These are phyloP conservation scores for Kuraishia capsulata DNA, from an alignment of 805 yeast species.

Conservation along the genomic window DNA sequence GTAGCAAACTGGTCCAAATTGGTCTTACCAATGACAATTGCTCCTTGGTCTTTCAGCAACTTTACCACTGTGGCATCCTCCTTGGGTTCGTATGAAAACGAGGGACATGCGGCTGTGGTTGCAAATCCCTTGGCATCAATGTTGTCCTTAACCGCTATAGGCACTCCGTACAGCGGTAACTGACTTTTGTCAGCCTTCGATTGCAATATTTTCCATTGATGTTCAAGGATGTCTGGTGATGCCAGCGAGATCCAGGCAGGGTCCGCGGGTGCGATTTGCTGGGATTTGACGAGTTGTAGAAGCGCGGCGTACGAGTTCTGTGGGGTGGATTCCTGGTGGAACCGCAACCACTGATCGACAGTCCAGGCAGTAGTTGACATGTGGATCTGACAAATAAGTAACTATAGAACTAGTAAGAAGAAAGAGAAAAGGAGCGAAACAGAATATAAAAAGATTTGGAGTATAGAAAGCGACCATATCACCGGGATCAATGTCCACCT, in stretches of 20 bases:
- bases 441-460: too few species aligned
- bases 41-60: constrained; percentile 79
- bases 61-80: constrained; percentile 70
- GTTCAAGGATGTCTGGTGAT: constrained; percentile 46
- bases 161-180: constrained; percentile 84
- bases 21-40: constrained; percentile 88
- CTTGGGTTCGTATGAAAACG: constrained; percentile 60
- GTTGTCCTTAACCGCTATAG: constrained; percentile 90
- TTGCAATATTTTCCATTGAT: constrained; percentile 75
- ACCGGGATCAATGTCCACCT: too few species aligned
- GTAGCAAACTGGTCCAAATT: constrained; percentile 97
- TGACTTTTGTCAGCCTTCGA: constrained; percentile 43
- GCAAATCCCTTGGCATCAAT: constrained; percentile 76
- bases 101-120: constrained; percentile 95
- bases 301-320: constrained; percentile 48
- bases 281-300: constrained; percentile 33
- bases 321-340: constrained; percentile 55
- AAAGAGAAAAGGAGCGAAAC: background rate
- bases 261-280: constrained; percentile 40
- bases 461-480: too few species aligned
- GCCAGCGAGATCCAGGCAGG: constrained; percentile 92
- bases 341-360: constrained; percentile 64
- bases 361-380: constrained; percentile 63
- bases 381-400: constrained; percentile 8
- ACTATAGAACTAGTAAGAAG: background rate